phyloP scores from a whole-genome alignment of 345 rosid genomes.

The Tarenaya hassleriana region DNA sequence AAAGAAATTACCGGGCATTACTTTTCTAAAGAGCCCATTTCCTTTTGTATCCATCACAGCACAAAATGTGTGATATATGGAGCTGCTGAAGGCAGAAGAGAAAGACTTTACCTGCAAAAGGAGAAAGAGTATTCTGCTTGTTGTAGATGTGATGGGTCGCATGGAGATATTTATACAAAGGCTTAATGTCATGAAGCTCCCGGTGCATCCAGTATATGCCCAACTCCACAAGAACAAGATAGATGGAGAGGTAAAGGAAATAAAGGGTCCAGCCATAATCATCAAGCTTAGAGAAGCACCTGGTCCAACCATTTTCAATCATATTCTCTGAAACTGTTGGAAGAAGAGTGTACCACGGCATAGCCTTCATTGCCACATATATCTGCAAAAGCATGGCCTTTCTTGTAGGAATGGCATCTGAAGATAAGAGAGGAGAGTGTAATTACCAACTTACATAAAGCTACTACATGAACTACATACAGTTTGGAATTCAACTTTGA shows the following conservation, averaged over 20 bases:
- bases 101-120: constrained; percentile 72
- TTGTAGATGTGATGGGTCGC: constrained; percentile 94
- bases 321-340: constrained; percentile 72
- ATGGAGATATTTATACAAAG: constrained; percentile 74
- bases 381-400: constrained; percentile 80
- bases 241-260: constrained; percentile 37
- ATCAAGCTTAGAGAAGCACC: constrained; percentile 45
- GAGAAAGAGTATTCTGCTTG: constrained; percentile 95
- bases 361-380: constrained; percentile 75
- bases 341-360: constrained; percentile 73
- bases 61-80: too few relatives aligned
- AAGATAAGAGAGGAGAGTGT: too few relatives aligned
- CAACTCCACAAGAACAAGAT: constrained; percentile 74
- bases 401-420: constrained; percentile 73
- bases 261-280: constrained; percentile 57
- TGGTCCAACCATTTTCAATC: constrained; percentile 84
- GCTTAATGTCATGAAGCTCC: constrained; percentile 77
- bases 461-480: too few relatives aligned
- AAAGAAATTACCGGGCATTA: too few relatives aligned
- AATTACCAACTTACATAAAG: too few relatives aligned
- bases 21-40: too few relatives aligned
- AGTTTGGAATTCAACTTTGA: background rate
- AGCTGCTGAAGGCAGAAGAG: too few relatives aligned
- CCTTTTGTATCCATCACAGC: too few relatives aligned
- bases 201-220: constrained; percentile 85